These are phyloP conservation scores for Cyberlindnera misumaiensis DNA, from an alignment of 805 yeast species.

Conservation along the genomic window DNA sequence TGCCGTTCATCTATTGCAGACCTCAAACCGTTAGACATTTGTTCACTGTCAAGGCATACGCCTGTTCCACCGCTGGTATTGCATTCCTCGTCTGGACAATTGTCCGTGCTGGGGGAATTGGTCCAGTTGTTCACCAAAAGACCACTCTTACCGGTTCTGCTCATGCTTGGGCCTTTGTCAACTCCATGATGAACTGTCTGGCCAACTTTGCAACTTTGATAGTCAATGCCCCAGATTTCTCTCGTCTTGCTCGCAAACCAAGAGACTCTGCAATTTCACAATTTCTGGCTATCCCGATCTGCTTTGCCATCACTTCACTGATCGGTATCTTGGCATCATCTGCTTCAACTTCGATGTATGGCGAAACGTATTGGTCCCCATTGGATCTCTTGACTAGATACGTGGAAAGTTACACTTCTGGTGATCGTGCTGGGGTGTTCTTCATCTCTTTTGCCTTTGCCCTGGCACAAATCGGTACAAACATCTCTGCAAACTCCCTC, in stretches of 20 bases:
- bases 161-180: slow-evolving; percentile 79
- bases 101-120: slow-evolving; percentile 73
- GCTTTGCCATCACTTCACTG: slow-evolving; percentile 74
- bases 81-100: slow-evolving; percentile 81
- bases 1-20: slow-evolving; percentile 76
- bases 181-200: slow-evolving; percentile 71
- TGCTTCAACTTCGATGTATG: slow-evolving; percentile 63
- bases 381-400: slow-evolving; percentile 57
- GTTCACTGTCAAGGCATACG: slow-evolving; percentile 72
- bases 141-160: slow-evolving; percentile 49
- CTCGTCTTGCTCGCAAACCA: slow-evolving; percentile 67
- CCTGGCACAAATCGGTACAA: slow-evolving; percentile 73
- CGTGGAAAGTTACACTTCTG: slow-evolving; percentile 45
- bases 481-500: slow-evolving; percentile 66
- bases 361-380: slow-evolving; percentile 78
- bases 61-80: slow-evolving; percentile 80
- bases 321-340: slow-evolving; percentile 84
- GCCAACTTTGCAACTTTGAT: slow-evolving; percentile 86
- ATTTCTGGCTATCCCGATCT: slow-evolving; percentile 60
- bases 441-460: slow-evolving; percentile 66
- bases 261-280: slow-evolving; percentile 48
- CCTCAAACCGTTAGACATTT: slow-evolving; percentile 81
- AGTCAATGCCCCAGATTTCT: slow-evolving; percentile 83
- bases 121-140: slow-evolving; percentile 58
- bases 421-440: slow-evolving; percentile 77